A percentile compares a stretch with the other conserved stretches of the same genome.
Evolutionary conservation across 192 early-diverging fungal species (phyloP).

Genomic region (Oehlia diaphana): DNA sequence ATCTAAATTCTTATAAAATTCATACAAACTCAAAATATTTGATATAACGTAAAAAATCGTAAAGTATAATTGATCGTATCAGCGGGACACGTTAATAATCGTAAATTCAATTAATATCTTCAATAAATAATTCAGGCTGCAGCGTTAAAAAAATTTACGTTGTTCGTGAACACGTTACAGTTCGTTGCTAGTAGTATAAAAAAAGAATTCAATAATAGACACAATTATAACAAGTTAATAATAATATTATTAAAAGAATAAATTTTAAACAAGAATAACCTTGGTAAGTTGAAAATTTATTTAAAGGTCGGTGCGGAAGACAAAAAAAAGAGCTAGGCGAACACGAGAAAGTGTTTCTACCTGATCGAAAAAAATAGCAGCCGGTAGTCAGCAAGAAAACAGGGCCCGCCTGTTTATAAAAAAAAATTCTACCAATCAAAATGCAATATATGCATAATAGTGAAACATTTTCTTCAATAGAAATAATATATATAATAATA

Average conservation of each 20-base stretch:
- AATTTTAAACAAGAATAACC: neutral
- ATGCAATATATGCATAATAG: neutral
- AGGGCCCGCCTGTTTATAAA: neutral
- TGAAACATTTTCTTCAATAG: neutral
- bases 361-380: constrained; percentile 16
- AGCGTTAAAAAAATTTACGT: neutral
- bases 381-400: constrained; percentile 6
- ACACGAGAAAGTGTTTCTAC: constrained; percentile 15
- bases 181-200: neutral
- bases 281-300: neutral
- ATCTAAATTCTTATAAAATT: neutral
- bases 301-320: neutral
- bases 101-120: neutral
- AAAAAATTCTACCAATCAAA: neutral
- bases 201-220: neutral
- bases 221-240: neutral
- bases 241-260: neutral
- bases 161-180: neutral
- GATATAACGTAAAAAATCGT: neutral
- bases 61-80: neutral
- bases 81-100: neutral
- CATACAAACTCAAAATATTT: neutral
- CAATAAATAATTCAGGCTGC: neutral
- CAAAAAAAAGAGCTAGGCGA: constrained; percentile 4
- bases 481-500: neutral